Evolutionary conservation across 2,329 filamentous ascomycete species (phyloP).

Genomic region (Truncatella angustata): DNA sequence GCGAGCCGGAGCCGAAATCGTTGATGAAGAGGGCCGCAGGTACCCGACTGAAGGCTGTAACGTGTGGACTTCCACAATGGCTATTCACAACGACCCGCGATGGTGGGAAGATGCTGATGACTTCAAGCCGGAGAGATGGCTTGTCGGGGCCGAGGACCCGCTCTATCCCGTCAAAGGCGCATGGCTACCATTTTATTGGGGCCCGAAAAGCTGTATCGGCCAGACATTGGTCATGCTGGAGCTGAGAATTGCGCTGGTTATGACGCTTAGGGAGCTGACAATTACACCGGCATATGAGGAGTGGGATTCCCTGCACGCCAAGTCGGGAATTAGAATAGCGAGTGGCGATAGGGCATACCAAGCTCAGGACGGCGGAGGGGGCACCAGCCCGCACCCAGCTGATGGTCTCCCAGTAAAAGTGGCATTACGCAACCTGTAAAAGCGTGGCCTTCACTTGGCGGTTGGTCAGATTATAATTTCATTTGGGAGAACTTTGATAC

Average conservation of each 20-base stretch:
- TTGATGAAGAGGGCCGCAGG: conserved; percentile 36
- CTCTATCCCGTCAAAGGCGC: conserved; percentile 20
- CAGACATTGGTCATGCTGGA: conserved; percentile 28
- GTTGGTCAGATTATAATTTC: too few species aligned
- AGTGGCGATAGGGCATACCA: background rate
- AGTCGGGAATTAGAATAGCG: background rate
- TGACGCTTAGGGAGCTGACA: conserved; percentile 19
- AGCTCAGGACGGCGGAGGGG: background rate
- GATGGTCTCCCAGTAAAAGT: background rate
- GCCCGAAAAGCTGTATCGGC: conserved; percentile 27
- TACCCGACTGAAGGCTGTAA: conserved; percentile 20
- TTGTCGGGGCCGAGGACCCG: conserved; percentile 25
- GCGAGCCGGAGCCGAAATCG: conserved; percentile 27
- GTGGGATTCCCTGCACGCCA: conserved; percentile 14
- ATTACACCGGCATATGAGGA: conserved; percentile 30
- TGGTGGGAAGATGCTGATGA: conserved; percentile 31
- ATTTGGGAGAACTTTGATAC: too few species aligned
- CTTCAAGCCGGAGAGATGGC: conserved; percentile 35
- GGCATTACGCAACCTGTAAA: too few species aligned
- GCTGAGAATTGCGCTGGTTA: conserved; percentile 20
- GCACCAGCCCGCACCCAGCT: background rate
- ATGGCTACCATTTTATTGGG: conserved; percentile 25
- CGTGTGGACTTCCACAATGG: conserved; percentile 15
- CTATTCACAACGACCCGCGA: conserved; percentile 31
- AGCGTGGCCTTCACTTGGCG: too few species aligned